Base-by-base conservation (phyloP, 208 protist genomes). In the Trypanosoma platydactyli region DNA sequence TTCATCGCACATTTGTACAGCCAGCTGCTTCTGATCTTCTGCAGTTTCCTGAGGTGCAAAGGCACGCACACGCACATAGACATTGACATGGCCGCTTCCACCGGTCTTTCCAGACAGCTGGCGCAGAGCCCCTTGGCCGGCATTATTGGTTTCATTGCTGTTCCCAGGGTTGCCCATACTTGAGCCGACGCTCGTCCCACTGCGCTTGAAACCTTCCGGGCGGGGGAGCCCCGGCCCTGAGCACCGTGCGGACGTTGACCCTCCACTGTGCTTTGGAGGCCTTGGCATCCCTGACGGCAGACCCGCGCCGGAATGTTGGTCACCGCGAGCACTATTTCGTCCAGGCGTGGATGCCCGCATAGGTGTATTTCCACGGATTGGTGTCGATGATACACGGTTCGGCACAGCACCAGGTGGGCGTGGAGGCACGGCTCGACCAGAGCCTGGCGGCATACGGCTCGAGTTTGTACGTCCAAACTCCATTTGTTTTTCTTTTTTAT, bases 11-110 rank as follows among this genome's bases (percentile, higher is more conserved):
- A 91, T 91, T 54, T 69, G 64, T 46, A 89, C 84, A 15, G 80
- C 83, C 5, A 85, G 70, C 63, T 77, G 69, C 22, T 41, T 56
- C 48, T 66, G 55, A 12, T 78, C 77, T n/a, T 69, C 82, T 24
- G 53, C 61, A 12, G 51, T 79, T 54, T 91, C 83, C 61, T 79
- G 60, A 7, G 60, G 50, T 24, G 61, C 50, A 65, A 92, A 94
- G 48, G 75, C 85, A 73, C 88, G 88, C 56, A 94, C 84, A 65
- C 86, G 89, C 62, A 82, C 89, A 59, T 94, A 94, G 22, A 94
- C 86, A 65, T 89, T 94, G 30, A 94, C 85, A 18, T 83, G 80
- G 57, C 85, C 87, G 66, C 89, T 76, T 61, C 68, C 68, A 45
- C 68, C 68, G 5, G 68, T 73, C 45, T 65, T 66, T 20, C 46